Conservation (phyloP, 345 rosid genomes). For the Sonneratia alba region DNA sequence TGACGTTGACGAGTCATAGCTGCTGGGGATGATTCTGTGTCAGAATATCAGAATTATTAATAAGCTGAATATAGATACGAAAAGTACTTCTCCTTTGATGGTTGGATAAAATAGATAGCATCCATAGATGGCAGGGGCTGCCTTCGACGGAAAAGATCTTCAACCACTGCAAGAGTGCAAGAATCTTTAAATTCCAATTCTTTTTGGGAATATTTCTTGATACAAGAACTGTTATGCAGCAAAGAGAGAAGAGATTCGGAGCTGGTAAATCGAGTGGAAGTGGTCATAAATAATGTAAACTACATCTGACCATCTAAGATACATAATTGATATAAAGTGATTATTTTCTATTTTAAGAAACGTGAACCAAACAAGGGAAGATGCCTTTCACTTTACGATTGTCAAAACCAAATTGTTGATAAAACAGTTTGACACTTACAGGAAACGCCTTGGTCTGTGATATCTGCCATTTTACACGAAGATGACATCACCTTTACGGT, state of each 20-base stretch:
- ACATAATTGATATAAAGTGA: neutral
- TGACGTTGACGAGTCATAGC: neutral
- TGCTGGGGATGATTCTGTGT: neutral
- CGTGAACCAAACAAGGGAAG: neutral
- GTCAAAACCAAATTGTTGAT: neutral
- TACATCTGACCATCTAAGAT: neutral
- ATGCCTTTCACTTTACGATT: neutral
- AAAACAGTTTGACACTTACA: slow-evolving; percentile 32
- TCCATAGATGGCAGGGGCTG: slow-evolving; percentile 87
- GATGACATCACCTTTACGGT: slow-evolving; percentile 84
- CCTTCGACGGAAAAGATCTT: slow-evolving; percentile 88
- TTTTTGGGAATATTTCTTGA: neutral
- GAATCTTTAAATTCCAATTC: neutral
- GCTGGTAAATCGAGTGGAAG: neutral
- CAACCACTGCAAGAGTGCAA: slow-evolving; percentile 60
- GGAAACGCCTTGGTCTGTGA: slow-evolving; percentile 93
- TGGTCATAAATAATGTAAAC: neutral
- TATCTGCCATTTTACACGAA: slow-evolving; percentile 87
- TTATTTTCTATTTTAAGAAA: neutral
- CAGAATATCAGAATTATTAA: neutral
- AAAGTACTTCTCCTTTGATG: slow-evolving; percentile 78
- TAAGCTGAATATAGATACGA: neutral
- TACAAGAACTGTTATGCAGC: neutral
- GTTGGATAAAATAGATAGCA: slow-evolving; percentile 81
- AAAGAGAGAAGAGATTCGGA: neutral